These are phyloP conservation scores for Capsicum chinense DNA, from an alignment of 257 asterid genomes.

Conservation along the genomic window DNA sequence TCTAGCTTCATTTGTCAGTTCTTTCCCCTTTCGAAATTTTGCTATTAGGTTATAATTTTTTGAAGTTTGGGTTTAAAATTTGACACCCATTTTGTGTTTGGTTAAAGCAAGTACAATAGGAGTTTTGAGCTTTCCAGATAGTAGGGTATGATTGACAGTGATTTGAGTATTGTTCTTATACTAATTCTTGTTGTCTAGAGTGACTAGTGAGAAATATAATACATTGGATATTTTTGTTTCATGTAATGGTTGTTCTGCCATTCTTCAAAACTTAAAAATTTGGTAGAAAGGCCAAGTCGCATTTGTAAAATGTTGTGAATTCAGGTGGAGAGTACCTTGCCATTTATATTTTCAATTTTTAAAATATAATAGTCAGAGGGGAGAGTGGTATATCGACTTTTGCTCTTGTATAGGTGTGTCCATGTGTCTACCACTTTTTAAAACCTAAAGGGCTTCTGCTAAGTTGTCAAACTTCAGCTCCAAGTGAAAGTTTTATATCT, in stretches of 20 bases:
- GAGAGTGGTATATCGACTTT: not conserved
- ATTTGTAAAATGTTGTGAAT: not conserved
- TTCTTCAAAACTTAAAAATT: not conserved
- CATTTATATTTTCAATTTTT: not conserved
- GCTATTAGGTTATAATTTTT: no score
- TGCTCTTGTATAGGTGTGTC: not conserved
- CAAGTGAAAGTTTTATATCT: not conserved
- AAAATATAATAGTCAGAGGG: not conserved
- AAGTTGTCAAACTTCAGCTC: conserved; percentile 15
- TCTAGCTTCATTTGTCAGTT: no score
- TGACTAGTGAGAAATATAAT: not conserved
- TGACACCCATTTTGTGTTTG: not conserved
- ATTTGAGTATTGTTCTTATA: not conserved
- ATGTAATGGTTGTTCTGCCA: not conserved
- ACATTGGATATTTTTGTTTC: conserved; percentile 18
- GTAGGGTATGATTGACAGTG: not conserved
- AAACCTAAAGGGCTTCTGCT: conserved; percentile 1
- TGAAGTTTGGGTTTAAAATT: not conserved
- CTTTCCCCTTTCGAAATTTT: no score
- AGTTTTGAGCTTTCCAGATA: conserved; percentile 3
- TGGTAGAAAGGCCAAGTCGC: not conserved
- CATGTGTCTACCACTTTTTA: not conserved
- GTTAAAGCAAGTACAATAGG: conserved; percentile 15
- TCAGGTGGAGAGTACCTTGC: not conserved
- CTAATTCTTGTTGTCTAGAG: conserved; percentile 4